Evolutionary conservation across 371 early-diverging fungal species (phyloP).

Genomic region (Mortierella sp.): DNA sequence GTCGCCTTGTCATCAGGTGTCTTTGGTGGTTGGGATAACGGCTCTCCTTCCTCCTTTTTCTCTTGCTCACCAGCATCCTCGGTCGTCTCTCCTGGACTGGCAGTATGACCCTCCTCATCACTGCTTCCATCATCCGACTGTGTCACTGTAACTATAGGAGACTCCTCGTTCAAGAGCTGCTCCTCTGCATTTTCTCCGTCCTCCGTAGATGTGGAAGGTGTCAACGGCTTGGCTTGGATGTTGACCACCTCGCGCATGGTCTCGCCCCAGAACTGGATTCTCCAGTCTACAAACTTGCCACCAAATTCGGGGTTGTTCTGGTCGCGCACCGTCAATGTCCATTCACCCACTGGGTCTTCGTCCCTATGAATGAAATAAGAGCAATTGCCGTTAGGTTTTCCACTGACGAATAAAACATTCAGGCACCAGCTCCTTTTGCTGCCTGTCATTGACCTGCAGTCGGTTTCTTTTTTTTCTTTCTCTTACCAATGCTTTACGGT

Average conservation of each 20-base stretch:
- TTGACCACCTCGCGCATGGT: slow-evolving; percentile 40
- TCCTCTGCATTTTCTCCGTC: slow-evolving; percentile 1
- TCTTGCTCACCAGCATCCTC: background rate
- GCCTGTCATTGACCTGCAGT: background rate
- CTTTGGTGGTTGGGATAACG: background rate
- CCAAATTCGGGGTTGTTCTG: slow-evolving; percentile 58
- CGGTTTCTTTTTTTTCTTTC: background rate
- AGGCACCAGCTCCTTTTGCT: background rate
- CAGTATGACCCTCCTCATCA: background rate
- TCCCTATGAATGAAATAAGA: slow-evolving; percentile 67
- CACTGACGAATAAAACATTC: background rate
- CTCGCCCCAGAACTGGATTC: slow-evolving; percentile 79
- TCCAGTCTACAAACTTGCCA: slow-evolving; percentile 73
- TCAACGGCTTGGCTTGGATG: slow-evolving; percentile 9
- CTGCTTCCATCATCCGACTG: too few species aligned
- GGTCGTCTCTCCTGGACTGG: background rate
- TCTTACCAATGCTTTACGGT: slow-evolving; percentile 93
- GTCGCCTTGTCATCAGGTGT: background rate
- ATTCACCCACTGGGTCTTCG: slow-evolving; percentile 84
- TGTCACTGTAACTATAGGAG: background rate
- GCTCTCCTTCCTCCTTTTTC: background rate
- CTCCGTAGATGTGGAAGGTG: background rate
- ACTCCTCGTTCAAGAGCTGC: slow-evolving; percentile 13
- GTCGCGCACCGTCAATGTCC: slow-evolving; percentile 80
- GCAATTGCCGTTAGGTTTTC: too few species aligned